A percentile compares a stretch with the other conserved stretches of the same genome.
phyloP scores from a whole-genome alignment of 2,329 filamentous ascomycete species.

The Aspergillus pseudotamarii region DNA sequence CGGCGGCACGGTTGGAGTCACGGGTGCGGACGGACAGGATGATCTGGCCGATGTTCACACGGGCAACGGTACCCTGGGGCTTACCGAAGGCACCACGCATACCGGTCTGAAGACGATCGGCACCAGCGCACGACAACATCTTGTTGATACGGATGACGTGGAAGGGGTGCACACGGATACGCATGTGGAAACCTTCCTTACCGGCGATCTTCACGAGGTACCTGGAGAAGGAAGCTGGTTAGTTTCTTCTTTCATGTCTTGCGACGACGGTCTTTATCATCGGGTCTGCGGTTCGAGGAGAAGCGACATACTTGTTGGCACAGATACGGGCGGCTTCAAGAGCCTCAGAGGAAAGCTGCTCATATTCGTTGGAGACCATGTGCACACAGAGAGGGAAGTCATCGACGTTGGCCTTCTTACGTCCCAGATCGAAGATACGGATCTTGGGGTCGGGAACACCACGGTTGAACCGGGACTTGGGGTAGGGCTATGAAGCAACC shows the following conservation, averaged over 20 bases:
- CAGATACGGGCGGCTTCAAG: conserved; percentile 99
- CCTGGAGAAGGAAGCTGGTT: conserved; percentile 36
- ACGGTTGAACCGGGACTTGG: conserved; percentile 99
- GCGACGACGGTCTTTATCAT: conserved; percentile 24
- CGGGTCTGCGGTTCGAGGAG: not conserved
- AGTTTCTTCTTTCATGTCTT: not conserved
- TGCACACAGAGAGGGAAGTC: conserved; percentile 99
- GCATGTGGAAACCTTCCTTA: conserved; percentile 73
- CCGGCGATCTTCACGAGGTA: conserved; percentile 70
- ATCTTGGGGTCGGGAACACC: conserved; percentile 85
- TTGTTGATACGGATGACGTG: conserved; percentile 99
- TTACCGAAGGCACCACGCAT: conserved; percentile 99
- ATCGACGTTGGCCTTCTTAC: conserved; percentile 98
- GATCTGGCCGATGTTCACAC: conserved; percentile 99
- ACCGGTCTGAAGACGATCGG: conserved; percentile 99
- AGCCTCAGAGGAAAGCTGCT: conserved; percentile 99
- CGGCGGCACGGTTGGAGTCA: conserved; percentile 87
- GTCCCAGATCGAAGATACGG: conserved; percentile 98
- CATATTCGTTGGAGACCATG: conserved; percentile 99
- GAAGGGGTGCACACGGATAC: conserved; percentile 91
- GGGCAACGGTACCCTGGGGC: conserved; percentile 97
- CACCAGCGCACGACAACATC: conserved; percentile 99
- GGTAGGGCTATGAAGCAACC: conserved; percentile 72
- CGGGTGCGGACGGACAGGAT: conserved; percentile 95
- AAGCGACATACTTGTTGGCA: conserved; percentile 84